A percentile compares a stretch with the other conserved stretches of the same genome.
Conservation (phyloP, 1,139 yeast species). For the Blastobotrys apis region DNA sequence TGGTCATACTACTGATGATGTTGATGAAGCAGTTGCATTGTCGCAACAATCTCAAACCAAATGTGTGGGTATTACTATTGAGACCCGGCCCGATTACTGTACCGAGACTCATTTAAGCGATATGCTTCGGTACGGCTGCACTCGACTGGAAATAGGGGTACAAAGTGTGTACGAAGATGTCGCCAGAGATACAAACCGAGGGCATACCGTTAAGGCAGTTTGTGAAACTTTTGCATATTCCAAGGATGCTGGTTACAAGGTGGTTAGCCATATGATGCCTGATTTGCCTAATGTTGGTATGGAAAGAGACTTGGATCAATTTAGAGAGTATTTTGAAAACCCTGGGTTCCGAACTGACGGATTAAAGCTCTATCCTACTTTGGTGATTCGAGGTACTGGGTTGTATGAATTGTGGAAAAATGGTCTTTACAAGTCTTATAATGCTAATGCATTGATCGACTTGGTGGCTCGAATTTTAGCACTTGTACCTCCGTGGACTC, state of each 20-base stretch:
- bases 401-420: conserved; percentile 95
- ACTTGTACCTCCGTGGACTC: conserved; percentile 98
- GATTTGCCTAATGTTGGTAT: conserved; percentile 97
- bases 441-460: conserved; percentile 91
- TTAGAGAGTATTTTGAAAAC: conserved; percentile 91
- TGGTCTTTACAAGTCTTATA: conserved; percentile 89
- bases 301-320: conserved; percentile 97
- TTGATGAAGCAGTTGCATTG: conserved; percentile 85
- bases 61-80: conserved; percentile 98
- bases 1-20: conserved; percentile 81
- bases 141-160: conserved; percentile 94
- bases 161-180: conserved; percentile 98
- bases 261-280: conserved; percentile 99
- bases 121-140: conserved; percentile 94
- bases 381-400: conserved; percentile 97
- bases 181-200: conserved; percentile 96
- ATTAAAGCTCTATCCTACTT: conserved; percentile 87
- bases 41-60: conserved; percentile 95
- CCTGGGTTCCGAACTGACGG: conserved; percentile 98
- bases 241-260: conserved; percentile 96
- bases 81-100: conserved; percentile 98
- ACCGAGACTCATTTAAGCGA: conserved; percentile 93
- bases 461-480: conserved; percentile 93
- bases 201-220: conserved; percentile 94
- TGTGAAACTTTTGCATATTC: conserved; percentile 94